Evolutionary conservation across 805 yeast genomes (phyloP).

Genomic region (Lipomyces japonicus): DNA sequence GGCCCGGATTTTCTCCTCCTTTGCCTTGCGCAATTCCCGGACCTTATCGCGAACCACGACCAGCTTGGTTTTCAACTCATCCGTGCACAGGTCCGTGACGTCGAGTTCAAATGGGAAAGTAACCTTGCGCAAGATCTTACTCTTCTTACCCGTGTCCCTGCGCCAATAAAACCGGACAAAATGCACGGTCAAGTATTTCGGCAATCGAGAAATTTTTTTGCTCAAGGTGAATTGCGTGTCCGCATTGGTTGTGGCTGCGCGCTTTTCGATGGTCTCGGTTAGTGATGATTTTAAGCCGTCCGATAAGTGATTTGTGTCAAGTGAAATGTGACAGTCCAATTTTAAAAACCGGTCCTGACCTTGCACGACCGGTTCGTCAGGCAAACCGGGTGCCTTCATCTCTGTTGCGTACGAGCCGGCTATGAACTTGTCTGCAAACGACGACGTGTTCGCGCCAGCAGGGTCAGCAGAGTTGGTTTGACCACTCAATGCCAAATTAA

Average conservation of each 20-base stretch:
- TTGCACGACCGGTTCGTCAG: slow-evolving; percentile 46
- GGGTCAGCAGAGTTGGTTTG: slow-evolving; percentile 43
- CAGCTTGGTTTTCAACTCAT: slow-evolving; percentile 63
- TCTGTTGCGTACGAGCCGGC: slow-evolving; percentile 60
- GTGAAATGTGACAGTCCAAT: slow-evolving; percentile 83
- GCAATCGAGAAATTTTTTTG: slow-evolving; percentile 65
- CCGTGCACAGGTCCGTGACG: slow-evolving; percentile 78
- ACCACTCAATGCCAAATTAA: slow-evolving; percentile 20
- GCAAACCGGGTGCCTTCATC: slow-evolving; percentile 57
- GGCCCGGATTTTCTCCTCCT: slow-evolving; percentile 66
- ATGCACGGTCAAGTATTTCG: slow-evolving; percentile 83
- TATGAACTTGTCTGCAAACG: slow-evolving; percentile 53
- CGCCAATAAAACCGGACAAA: slow-evolving; percentile 96
- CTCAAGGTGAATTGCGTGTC: slow-evolving; percentile 66
- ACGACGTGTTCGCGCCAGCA: slow-evolving; percentile 1
- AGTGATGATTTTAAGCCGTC: slow-evolving; percentile 77
- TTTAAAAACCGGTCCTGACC: slow-evolving; percentile 62
- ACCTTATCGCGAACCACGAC: slow-evolving; percentile 71
- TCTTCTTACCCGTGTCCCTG: slow-evolving; percentile 81
- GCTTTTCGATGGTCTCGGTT: slow-evolving; percentile 72
- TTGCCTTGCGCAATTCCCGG: slow-evolving; percentile 69
- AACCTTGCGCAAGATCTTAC: slow-evolving; percentile 90
- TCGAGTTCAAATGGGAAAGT: slow-evolving; percentile 93
- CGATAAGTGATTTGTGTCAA: slow-evolving; percentile 78
- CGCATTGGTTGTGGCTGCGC: slow-evolving; percentile 62